Conservation (phyloP, 768 basidiomycete species). For the Sarcodon aspratus region DNA sequence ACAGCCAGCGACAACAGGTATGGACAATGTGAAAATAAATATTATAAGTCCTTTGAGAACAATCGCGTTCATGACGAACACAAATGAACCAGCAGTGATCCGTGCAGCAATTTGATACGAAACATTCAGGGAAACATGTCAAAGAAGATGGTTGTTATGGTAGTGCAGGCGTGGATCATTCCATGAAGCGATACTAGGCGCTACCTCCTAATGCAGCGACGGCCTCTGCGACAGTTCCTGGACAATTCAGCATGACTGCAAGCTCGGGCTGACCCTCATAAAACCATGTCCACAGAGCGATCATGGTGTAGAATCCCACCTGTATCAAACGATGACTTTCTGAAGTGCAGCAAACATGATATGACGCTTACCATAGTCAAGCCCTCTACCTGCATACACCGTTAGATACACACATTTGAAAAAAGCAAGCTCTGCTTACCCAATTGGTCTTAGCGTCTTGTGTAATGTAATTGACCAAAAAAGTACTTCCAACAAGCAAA, state of each 20-base stretch:
- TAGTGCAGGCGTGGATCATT: neutral
- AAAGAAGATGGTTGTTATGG: neutral
- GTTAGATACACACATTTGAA: neutral
- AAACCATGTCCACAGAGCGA: conserved; percentile 57
- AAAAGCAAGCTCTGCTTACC: conserved; percentile 35
- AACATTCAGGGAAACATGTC: neutral
- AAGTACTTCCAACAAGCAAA: conserved; percentile 51
- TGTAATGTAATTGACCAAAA: conserved; percentile 73
- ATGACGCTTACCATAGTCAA: conserved; percentile 7
- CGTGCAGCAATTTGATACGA: too few relatives aligned
- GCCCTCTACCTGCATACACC: conserved; percentile 14
- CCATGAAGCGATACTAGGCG: neutral
- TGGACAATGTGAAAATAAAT: too few relatives aligned
- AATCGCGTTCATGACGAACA: too few relatives aligned
- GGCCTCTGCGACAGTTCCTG: conserved; percentile 23
- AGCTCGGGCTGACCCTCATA: conserved; percentile 48
- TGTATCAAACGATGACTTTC: conserved; percentile 22
- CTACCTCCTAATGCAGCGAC: conserved; percentile 12
- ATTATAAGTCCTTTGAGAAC: too few relatives aligned
- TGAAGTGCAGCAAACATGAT: too few relatives aligned
- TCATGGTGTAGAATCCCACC: conserved; percentile 59
- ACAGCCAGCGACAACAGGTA: too few relatives aligned
- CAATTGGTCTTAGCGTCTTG: conserved; percentile 74
- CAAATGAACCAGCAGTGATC: too few relatives aligned
- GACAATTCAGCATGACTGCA: conserved; percentile 28